Evolutionary conservation across 805 yeast species (phyloP), one percentile per base, ranked within the genome.

Genomic region (Scheffersomyces lignosus): DNA sequence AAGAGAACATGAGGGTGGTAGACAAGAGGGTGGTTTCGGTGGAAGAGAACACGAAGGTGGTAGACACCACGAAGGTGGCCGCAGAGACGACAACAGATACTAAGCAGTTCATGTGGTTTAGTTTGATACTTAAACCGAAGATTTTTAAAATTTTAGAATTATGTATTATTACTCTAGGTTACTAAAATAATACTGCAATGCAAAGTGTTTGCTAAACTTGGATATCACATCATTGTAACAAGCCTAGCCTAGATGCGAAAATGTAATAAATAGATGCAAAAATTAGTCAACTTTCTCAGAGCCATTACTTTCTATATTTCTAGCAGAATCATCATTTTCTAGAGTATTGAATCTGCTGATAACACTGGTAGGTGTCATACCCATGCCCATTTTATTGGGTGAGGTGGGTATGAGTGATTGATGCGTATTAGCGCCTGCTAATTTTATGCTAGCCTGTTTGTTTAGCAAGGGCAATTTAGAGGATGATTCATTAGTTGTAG

Each of bases 401-500:
- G 24, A 34, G 33, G 29, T 34, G 23, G 44, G 38, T 16, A 39
- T 18, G 27, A 33, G 37, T 12, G 9, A 14, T 4, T 34, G 22
- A n/a, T n/a, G n/a, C 10, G 34, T 31, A 5, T 25, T n/a, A n/a
- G 25, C 38, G 18, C 18, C 24, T 8, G 38, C 26, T 3, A 56
- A 38, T 15, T 49, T 54, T 4, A 54, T 47, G 43, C 63, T 55
- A 18, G 70, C 70, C 31, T 48, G 55, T 37, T 60, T 65, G 42
- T 68, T 67, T 17, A 67, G 54, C 24, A 67, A 48, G 3, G 67
- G 64, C 7, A 47, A 40, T 34, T 49, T 56, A 18, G 52, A 38
- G 9, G 34, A 34, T 25, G 34, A 36, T 27, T 31, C 48, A 25
- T 33, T 35, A 8, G 34, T 23, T 24, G 29, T 27, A 31, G 24